Evolutionary conservation across 2,329 filamentous ascomycete species (phyloP).

Genomic region (Calonectria hongkongensis): DNA sequence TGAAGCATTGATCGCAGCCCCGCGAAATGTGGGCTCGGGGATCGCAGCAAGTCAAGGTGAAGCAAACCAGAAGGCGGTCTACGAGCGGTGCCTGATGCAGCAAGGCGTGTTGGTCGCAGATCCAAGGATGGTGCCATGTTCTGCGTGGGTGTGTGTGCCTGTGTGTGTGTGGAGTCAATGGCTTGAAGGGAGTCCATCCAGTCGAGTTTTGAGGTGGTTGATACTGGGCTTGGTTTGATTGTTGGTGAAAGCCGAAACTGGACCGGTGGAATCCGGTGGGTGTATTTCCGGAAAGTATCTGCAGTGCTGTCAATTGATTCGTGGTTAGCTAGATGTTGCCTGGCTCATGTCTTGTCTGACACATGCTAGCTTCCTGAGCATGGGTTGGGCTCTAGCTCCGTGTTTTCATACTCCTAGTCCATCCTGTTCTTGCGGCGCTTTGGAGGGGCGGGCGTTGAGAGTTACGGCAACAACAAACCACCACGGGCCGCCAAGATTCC

Average conservation of each 20-base stretch:
- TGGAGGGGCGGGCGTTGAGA: background rate
- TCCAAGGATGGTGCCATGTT: slow-evolving; percentile 30
- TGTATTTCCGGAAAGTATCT: slow-evolving; percentile 15
- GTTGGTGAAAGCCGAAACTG: slow-evolving; percentile 1
- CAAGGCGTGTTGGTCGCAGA: slow-evolving; percentile 10
- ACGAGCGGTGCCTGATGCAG: slow-evolving; percentile 5
- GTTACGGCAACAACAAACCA: background rate
- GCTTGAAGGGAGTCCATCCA: slow-evolving; percentile 21
- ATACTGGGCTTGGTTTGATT: background rate
- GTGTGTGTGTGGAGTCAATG: slow-evolving; percentile 13
- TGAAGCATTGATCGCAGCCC: slow-evolving; percentile 9
- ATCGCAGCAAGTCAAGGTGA: slow-evolving; percentile 2
- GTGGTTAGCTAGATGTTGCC: background rate
- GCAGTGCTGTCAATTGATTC: background rate
- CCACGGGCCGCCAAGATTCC: slow-evolving; percentile 8
- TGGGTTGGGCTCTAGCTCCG: background rate
- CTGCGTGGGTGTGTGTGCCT: background rate
- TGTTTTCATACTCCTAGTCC: background rate
- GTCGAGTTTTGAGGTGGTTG: slow-evolving; percentile 14
- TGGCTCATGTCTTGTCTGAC: no score
- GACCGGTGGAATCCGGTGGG: background rate
- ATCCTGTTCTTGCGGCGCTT: background rate
- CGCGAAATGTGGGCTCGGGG: slow-evolving; percentile 18
- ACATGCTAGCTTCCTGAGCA: background rate
- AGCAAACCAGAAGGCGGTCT: slow-evolving; percentile 18